These are phyloP conservation scores for Pichia heedii DNA, from an alignment of 805 yeast genomes.

Conservation along the genomic window DNA sequence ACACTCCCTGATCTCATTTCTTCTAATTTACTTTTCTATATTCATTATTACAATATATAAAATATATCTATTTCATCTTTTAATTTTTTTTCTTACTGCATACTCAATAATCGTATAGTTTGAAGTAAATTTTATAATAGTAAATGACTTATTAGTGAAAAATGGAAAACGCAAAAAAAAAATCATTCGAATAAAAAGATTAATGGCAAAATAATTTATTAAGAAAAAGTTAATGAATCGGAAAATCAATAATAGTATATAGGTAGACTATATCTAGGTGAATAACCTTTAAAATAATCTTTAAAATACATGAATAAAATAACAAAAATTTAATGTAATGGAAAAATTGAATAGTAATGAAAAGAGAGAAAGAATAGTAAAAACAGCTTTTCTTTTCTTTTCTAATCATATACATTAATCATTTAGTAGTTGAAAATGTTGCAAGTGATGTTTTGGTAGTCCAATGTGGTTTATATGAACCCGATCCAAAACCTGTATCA, in stretches of 20 bases:
- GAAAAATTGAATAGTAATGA: too few relatives aligned
- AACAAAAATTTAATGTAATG: background rate
- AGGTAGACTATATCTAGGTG: background rate
- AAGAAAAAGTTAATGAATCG: background rate
- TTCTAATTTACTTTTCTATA: too few relatives aligned
- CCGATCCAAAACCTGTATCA: conserved; percentile 61
- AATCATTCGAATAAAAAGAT: too few relatives aligned
- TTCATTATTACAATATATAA: too few relatives aligned
- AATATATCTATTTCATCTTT: too few relatives aligned
- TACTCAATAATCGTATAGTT: too few relatives aligned
- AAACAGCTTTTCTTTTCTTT: background rate
- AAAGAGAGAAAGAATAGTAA: background rate
- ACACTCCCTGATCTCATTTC: background rate
- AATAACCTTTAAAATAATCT: background rate
- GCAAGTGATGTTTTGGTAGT: conserved; percentile 35
- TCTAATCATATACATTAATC: background rate
- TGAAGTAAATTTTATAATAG: too few relatives aligned
- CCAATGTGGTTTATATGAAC: conserved; percentile 34
- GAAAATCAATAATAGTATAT: background rate
- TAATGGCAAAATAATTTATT: background rate
- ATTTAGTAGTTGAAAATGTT: conserved; percentile 41
- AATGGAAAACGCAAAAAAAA: too few relatives aligned
- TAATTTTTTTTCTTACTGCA: too few relatives aligned
- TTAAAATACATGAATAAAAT: background rate
- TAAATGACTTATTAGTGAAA: too few relatives aligned